Conservation (phyloP, 179 eudicot species). For the Corrigiola litoralis region DNA sequence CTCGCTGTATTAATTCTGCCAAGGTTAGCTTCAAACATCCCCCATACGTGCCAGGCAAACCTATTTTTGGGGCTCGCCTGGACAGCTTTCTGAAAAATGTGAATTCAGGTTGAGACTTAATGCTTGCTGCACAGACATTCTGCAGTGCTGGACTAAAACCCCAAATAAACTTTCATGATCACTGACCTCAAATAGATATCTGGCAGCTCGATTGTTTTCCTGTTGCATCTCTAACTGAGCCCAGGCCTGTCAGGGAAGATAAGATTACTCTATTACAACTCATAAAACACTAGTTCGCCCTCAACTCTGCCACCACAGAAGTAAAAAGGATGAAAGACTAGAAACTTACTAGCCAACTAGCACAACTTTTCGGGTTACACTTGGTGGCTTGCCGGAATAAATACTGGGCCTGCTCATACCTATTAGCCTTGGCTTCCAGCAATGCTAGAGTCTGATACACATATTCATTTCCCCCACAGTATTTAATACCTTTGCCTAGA, state of each 20-base stretch:
- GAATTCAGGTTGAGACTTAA: neutral
- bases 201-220: slow-evolving; percentile 63
- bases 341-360: slow-evolving; percentile 93
- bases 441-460: slow-evolving; percentile 88
- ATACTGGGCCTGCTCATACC: slow-evolving; percentile 80
- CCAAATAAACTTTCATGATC: neutral
- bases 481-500: slow-evolving; percentile 75
- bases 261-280: neutral
- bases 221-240: slow-evolving; percentile 89
- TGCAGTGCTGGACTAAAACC: too few species aligned
- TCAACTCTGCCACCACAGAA: neutral
- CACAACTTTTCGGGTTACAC: slow-evolving; percentile 91
- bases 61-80: slow-evolving; percentile 96
- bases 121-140: neutral
- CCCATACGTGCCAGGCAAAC: slow-evolving; percentile 99
- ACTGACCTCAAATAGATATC: slow-evolving; percentile 76
- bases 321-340: neutral
- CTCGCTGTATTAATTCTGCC: slow-evolving; percentile 58
- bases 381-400: slow-evolving; percentile 88
- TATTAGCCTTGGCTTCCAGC: slow-evolving; percentile 84
- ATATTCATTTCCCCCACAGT: slow-evolving; percentile 89
- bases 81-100: slow-evolving; percentile 66
- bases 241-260: slow-evolving; percentile 64
- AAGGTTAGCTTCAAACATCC: slow-evolving; percentile 71
- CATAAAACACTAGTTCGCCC: neutral